Conservation (phyloP, 2,329 filamentous ascomycete species). For the Trichoderma endophyticum region DNA sequence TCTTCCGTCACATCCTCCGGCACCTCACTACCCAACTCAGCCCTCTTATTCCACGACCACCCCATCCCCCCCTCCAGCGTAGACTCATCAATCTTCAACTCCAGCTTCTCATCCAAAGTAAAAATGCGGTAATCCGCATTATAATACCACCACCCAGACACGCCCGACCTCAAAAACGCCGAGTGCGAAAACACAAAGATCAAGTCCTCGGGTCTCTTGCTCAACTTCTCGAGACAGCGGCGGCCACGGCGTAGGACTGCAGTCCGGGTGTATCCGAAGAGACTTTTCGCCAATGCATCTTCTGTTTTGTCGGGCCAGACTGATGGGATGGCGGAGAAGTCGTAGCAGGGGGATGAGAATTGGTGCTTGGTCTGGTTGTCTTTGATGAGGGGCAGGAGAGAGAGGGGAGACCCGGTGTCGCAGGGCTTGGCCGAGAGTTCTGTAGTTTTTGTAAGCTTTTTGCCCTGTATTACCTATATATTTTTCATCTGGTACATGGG, state of each 20-base stretch:
- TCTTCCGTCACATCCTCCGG: constrained; percentile 31
- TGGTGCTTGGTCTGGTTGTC: constrained; percentile 28
- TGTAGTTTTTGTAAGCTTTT: constrained; percentile 23
- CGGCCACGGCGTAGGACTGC: constrained; percentile 56
- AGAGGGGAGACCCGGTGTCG: constrained; percentile 55
- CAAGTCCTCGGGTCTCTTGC: constrained; percentile 55
- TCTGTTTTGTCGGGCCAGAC: constrained; percentile 60
- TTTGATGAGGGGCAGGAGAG: constrained; percentile 31
- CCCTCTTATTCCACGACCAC: constrained; percentile 33
- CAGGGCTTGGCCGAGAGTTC: constrained; percentile 57
- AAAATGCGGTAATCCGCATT: constrained; percentile 66
- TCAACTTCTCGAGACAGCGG: constrained; percentile 47
- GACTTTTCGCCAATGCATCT: constrained; percentile 37
- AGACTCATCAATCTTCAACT: constrained; percentile 45
- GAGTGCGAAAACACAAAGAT: constrained; percentile 65
- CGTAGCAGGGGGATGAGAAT: constrained; percentile 49
- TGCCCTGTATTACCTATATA: neutral
- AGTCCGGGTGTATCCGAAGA: constrained; percentile 51
- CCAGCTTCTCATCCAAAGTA: constrained; percentile 41
- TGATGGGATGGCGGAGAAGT: constrained; percentile 56
- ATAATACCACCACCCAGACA: constrained; percentile 54
- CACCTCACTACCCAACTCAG: constrained; percentile 39
- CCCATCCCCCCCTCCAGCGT: constrained; percentile 37
- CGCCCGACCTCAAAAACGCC: constrained; percentile 57
- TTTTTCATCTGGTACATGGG: too few species aligned